Base-by-base conservation (phyloP, 495 filamentous ascomycete genomes). In the Neurospora sp. region DNA sequence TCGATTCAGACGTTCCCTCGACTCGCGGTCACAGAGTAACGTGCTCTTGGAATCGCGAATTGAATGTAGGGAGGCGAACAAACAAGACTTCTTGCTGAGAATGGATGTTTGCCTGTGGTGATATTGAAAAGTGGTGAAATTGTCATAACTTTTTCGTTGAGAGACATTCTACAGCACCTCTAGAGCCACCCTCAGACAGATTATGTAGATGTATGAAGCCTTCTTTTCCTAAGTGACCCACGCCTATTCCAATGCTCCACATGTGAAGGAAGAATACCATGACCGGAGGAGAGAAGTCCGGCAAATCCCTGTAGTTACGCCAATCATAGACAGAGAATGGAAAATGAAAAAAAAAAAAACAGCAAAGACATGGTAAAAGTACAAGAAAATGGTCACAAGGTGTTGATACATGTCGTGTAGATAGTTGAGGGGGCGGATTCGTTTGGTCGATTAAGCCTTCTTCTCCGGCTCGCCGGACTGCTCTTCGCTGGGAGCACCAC, bases 221-320 rank as follows among this genome's bases (percentile, higher is more conserved):
- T 72, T 74, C 54, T 66, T 66, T 66, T 66, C 54, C 10, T 72
- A 39, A 38, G 40, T 72, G 70, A n/a, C 69, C 38, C 62, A 31
- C 73, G 70, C 70, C 73, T 71, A 42, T 71, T 72, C 73, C 73
- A 38, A 74, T 74, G 73, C 73, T 74, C 72, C 72, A 20, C 72
- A 73, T 73, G 62, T 20, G 72, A 66, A 66, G 54, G 54, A 66
- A 73, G 69, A 71, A 70, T 59, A 31, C 69, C 72, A 62, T 23
- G 59, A 71, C 69, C 72, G 31, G 69, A 62, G 72, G 11, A 71
- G 72, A 54, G 72, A 41, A 40, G 39, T 20, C 38, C 69, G 35
- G 41, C 27, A 41, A 42, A 35, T 37, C 72, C 27, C 38, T 35
- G 20, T 73, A 44, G 41, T 38, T n/a, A 46, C 42, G 27, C n/a